These are phyloP conservation scores for Trichosanthes truncata DNA, from an alignment of 306 rosid genomes.

Conservation along the genomic window DNA sequence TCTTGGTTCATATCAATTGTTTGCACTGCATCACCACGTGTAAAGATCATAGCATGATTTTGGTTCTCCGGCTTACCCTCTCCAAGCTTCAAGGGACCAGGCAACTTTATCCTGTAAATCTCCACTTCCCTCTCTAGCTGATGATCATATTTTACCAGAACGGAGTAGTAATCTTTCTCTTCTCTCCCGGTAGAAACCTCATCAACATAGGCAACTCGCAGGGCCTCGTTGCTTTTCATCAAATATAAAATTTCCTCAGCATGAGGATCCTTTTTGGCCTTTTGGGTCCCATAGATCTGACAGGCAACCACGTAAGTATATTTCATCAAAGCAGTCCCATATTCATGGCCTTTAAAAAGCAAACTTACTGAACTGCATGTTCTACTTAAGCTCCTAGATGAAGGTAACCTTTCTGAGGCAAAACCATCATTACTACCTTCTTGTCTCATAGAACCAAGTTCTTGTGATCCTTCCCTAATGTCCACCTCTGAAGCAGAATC, in stretches of 20 bases:
- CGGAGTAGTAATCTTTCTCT: conserved; percentile 60
- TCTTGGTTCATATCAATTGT: conserved; percentile 95
- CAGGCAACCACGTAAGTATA: conserved; percentile 90
- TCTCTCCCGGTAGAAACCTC: conserved; percentile 60
- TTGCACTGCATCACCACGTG: conserved; percentile 94
- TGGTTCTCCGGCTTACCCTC: conserved; percentile 96
- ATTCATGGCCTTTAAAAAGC: conserved; percentile 85
- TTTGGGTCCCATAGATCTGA: conserved; percentile 90
- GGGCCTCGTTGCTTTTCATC: conserved; percentile 66
- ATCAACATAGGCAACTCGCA: conserved; percentile 80
- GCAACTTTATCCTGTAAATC: conserved; percentile 73
- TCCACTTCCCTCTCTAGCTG: conserved; percentile 67
- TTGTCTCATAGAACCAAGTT: conserved; percentile 58
- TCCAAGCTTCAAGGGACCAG: conserved; percentile 81
- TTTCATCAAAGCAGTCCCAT: conserved; percentile 91
- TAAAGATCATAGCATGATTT: conserved; percentile 83
- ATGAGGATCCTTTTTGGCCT: conserved; percentile 60
- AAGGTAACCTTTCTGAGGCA: conserved; percentile 31
- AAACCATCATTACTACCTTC: conserved; percentile 32
- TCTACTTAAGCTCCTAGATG: conserved; percentile 54
- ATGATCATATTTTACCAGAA: conserved; percentile 74
- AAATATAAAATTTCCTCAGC: conserved; percentile 70
- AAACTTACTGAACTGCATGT: conserved; percentile 45
- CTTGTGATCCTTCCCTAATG: conserved; percentile 79
- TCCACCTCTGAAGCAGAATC: conserved; percentile 97